Base-by-base conservation (phyloP, 345 rosid genomes). In the Psidium guajava region DNA sequence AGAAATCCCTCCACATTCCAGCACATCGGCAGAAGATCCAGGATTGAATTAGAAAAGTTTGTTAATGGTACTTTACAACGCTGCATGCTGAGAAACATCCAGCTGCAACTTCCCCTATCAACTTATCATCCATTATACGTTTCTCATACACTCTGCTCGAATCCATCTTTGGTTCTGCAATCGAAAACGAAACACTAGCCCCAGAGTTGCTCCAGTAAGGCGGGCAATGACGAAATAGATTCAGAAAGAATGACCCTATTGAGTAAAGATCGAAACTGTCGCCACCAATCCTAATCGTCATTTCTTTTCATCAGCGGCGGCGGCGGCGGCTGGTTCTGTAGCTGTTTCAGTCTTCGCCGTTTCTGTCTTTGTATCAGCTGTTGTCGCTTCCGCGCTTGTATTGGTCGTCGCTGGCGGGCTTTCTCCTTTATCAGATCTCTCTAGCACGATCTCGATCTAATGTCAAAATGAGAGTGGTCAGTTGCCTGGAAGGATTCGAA, bases 361-460 rank as follows among this genome's bases (percentile, higher is more conserved):
- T 42, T 47, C 82, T 18, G 57, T 9, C 2, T 85, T 55, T 40
- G 47, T 18, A 69, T 36, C 0, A 69, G 25, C 11, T 18, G 47
- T 2, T 6, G 1, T 18, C 22, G 13, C 6, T 69, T 36, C 77
- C 18, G 77, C 18, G 77, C 13, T 69, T 69, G 24, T 4, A 32
- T 69, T 21, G 8, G 77, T 47, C 13, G 13, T 21, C 24, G 10
- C 77, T 69, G 77, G 24, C 47, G 47, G 77, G 47, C 24, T 82
- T 82, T 82, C 59, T 2, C 59, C 94, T 83, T 92, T 94, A 49
- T 93, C 98, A 5, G 98, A 93, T 58, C 93, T 95, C 20, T 91
- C 93, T 88, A 95, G 87, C 86, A 93, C 95, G 36, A 94, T 96
- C 90, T 96, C 98, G 32, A 95, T 96, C 97, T 94, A 53, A 16